Percentiles rank a stretch among this genome's conserved stretches.
Conservation (phyloP, 495 filamentous ascomycete species). For the Chaetomium fimeti region DNA sequence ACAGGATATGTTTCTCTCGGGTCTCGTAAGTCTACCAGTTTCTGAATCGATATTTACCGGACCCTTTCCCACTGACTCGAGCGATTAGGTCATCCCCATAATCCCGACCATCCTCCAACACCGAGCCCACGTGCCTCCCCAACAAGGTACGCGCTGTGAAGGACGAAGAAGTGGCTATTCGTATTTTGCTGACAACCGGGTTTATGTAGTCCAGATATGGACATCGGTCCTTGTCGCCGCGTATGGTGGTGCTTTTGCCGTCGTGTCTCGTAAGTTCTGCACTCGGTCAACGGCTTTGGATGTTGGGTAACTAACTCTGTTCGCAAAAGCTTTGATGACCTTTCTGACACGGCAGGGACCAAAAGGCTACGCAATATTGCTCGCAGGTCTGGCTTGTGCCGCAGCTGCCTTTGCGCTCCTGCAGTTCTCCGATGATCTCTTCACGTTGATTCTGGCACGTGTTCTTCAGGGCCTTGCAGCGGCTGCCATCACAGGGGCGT, state of each 20-base stretch:
- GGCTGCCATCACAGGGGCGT: constrained; percentile 26
- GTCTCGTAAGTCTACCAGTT: constrained; percentile 2
- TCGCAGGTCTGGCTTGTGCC: constrained; percentile 27
- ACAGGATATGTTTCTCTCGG: constrained; percentile 20
- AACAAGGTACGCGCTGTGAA: constrained; percentile 24
- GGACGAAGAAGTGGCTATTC: too few relatives aligned
- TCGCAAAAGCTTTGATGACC: constrained; percentile 28
- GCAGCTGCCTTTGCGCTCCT: constrained; percentile 27
- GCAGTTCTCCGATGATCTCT: constrained; percentile 24
- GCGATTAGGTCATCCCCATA: constrained; percentile 27
- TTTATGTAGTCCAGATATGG: constrained; percentile 34
- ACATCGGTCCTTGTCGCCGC: constrained; percentile 32
- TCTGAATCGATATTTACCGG: neutral
- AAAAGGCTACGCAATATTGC: constrained; percentile 16
- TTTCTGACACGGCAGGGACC: constrained; percentile 24
- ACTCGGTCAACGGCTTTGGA: neutral
- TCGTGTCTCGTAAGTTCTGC: constrained; percentile 30
- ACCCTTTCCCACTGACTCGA: neutral
- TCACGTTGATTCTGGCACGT: constrained; percentile 27
- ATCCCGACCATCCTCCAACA: constrained; percentile 30
- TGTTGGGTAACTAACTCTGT: neutral
- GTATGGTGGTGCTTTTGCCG: constrained; percentile 33
- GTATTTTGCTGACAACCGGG: neutral
- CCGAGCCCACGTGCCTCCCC: constrained; percentile 18
- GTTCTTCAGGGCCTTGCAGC: constrained; percentile 32